Percentiles rank a stretch among this genome's conserved stretches.
These are phyloP conservation scores for Meripilus lineatus DNA, from an alignment of 1,284 basidiomycete genomes.

Conservation along the genomic window DNA sequence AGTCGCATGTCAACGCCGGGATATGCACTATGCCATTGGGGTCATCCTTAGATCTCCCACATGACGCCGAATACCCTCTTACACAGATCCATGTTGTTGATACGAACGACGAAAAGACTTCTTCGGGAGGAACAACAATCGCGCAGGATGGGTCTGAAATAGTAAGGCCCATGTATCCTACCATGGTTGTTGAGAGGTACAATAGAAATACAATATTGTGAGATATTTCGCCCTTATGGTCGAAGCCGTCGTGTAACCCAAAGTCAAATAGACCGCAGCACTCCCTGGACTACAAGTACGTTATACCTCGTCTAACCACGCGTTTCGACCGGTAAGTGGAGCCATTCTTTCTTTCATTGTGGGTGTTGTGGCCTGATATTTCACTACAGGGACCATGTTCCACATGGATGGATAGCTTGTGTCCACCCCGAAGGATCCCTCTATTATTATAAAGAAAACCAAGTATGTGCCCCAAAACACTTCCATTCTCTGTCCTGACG, in stretches of 20 bases:
- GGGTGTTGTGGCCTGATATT: background rate
- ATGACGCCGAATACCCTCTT: too few species aligned
- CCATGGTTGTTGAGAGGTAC: background rate
- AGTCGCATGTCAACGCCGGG: too few species aligned
- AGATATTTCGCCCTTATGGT: background rate
- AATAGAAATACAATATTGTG: conserved; percentile 1
- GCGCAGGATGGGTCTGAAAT: background rate
- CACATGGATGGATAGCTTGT: conserved; percentile 5
- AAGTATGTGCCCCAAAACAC: background rate
- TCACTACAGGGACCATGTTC: background rate
- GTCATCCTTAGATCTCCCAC: too few species aligned
- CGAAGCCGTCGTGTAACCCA: background rate
- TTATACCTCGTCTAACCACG: background rate
- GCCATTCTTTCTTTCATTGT: background rate
- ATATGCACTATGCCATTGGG: too few species aligned
- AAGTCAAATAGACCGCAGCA: conserved; percentile 1
- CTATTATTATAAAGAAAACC: conserved; percentile 2
- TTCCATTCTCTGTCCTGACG: background rate
- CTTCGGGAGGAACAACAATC: too few species aligned
- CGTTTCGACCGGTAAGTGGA: background rate
- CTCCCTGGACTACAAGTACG: background rate
- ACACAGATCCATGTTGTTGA: too few species aligned
- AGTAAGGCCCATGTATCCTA: background rate
- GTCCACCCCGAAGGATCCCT: conserved; percentile 6
- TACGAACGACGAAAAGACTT: too few species aligned